phyloP scores from a whole-genome alignment of 495 filamentous ascomycete species.

The Aspergillus conjunctus region DNA sequence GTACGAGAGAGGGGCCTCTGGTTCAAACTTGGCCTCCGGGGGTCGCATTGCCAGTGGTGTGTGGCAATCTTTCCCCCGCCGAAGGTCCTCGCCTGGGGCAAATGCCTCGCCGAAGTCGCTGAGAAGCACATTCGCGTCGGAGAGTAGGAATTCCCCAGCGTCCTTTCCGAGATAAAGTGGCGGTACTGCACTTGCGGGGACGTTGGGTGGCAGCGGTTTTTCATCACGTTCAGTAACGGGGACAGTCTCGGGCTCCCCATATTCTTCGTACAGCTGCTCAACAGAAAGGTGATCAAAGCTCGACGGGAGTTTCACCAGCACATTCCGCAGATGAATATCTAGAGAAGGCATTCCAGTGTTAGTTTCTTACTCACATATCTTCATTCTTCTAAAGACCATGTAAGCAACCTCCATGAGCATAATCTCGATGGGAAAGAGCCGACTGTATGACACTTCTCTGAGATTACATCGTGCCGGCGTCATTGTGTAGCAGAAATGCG shows the following conservation, averaged over 20 bases:
- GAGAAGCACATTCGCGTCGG: conserved; percentile 32
- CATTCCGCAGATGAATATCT: conserved; percentile 44
- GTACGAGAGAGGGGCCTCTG: conserved; percentile 30
- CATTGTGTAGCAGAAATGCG: conserved; percentile 33
- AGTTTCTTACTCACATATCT: too few relatives aligned
- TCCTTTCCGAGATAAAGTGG: conserved; percentile 30
- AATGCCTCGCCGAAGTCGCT: conserved; percentile 43
- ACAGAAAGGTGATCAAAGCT: conserved; percentile 33
- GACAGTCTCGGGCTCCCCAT: conserved; percentile 28
- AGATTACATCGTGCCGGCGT: conserved; percentile 32
- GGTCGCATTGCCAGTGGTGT: conserved; percentile 31
- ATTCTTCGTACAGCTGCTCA: conserved; percentile 34
- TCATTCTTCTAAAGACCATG: too few relatives aligned
- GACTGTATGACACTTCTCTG: conserved; percentile 30
- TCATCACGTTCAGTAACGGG: conserved; percentile 21
- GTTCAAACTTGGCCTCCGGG: conserved; percentile 39
- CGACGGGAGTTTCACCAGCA: conserved; percentile 39
- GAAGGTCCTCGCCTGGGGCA: conserved; percentile 23
- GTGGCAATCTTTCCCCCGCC: conserved; percentile 35
- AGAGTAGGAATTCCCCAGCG: conserved; percentile 30
- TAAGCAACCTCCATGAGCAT: conserved; percentile 34
- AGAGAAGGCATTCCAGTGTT: conserved; percentile 10
- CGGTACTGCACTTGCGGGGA: conserved; percentile 1
- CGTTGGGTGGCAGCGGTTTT: conserved; percentile 6
- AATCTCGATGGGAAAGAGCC: conserved; percentile 35